Conservation (phyloP, 1,139 yeast genomes). For the Lodderomyces orthopsilosis region DNA sequence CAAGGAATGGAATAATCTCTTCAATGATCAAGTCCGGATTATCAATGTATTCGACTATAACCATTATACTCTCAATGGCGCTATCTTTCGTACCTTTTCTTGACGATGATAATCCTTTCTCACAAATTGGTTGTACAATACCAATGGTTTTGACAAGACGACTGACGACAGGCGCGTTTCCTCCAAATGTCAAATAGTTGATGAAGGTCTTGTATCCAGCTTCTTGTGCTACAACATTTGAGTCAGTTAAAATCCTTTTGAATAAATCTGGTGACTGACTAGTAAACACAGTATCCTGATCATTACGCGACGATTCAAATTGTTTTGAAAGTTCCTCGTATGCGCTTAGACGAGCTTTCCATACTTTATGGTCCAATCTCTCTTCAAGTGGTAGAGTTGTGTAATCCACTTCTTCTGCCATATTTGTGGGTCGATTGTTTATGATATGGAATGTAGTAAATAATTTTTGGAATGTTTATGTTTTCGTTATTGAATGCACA, state of each 20-base stretch:
- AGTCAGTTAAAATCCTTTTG: constrained; percentile 63
- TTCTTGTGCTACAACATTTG: constrained; percentile 92
- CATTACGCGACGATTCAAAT: constrained; percentile 56
- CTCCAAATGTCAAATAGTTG: constrained; percentile 62
- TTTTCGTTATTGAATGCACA: constrained; percentile 1
- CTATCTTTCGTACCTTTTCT: constrained; percentile 73
- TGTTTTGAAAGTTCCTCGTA: constrained; percentile 62
- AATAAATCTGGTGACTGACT: constrained; percentile 33
- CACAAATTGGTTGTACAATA: constrained; percentile 61
- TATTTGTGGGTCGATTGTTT: no score
- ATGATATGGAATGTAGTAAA: no score
- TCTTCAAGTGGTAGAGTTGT: constrained; percentile 64
- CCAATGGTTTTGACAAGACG: constrained; percentile 34
- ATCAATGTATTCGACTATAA: constrained; percentile 60
- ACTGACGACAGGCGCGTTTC: constrained; percentile 33
- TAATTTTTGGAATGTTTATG: constrained; percentile 4
- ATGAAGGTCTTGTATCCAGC: constrained; percentile 61
- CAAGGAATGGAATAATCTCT: constrained; percentile 58
- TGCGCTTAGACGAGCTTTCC: constrained; percentile 87
- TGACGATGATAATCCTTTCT: constrained; percentile 74
- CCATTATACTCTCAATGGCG: constrained; percentile 59
- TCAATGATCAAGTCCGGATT: constrained; percentile 67
- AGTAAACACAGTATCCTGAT: constrained; percentile 54
- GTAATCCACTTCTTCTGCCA: constrained; percentile 57
- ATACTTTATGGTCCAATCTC: constrained; percentile 67